Conservation (phyloP, 139 green algal species). For the Chlamydomonas sphaeroides region DNA sequence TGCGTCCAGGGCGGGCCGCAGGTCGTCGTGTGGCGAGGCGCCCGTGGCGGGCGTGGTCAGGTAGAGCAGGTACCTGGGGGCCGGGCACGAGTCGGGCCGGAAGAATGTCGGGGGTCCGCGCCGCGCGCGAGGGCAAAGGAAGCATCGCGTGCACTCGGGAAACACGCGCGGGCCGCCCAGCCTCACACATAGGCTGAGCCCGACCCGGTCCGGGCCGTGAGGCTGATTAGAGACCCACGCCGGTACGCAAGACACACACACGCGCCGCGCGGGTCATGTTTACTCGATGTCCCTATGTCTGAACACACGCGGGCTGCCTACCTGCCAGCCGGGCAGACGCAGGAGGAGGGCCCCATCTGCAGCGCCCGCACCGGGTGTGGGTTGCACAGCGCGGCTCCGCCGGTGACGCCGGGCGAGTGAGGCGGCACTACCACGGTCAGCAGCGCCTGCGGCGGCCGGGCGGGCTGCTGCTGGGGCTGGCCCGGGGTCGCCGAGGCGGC, state of each 20-base stretch:
- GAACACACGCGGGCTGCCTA: too few relatives aligned
- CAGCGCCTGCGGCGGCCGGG: not conserved
- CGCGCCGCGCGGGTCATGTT: too few relatives aligned
- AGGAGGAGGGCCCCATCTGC: constrained; percentile 33
- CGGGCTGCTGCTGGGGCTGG: too few relatives aligned
- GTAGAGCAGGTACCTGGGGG: constrained; percentile 35
- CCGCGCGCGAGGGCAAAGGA: not conserved
- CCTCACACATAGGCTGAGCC: too few relatives aligned
- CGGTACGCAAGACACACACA: too few relatives aligned
- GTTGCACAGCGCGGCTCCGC: constrained; percentile 11
- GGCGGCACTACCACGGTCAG: constrained; percentile 21
- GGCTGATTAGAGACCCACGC: too few relatives aligned
- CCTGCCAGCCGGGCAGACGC: constrained; percentile 36
- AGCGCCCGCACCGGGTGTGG: constrained; percentile 34
- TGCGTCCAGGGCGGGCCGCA: not conserved
- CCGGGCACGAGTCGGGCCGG: not conserved
- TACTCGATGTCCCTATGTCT: too few relatives aligned
- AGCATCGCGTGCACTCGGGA: too few relatives aligned
- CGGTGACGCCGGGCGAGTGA: not conserved
- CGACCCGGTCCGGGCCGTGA: too few relatives aligned
- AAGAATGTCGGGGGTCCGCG: not conserved
- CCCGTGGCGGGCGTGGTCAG: constrained; percentile 19
- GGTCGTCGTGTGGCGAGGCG: constrained; percentile 15
- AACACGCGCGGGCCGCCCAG: too few relatives aligned
- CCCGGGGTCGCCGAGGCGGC: not conserved